phyloP scores from a whole-genome alignment of 202 grass and related monocot genomes.

The Musa balbisiana region DNA sequence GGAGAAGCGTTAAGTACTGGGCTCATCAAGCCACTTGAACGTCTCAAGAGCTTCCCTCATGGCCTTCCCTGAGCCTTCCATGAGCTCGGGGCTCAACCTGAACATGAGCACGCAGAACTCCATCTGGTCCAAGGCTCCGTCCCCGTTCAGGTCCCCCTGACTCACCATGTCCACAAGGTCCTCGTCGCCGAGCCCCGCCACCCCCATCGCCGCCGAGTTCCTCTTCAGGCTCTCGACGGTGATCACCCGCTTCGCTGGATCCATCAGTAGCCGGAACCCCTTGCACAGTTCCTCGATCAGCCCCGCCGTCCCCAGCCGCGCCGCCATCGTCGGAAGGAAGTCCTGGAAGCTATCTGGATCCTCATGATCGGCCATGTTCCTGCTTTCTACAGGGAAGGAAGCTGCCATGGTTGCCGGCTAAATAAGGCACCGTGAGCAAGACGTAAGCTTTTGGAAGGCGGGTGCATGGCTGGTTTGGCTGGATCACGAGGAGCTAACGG shows the following conservation, averaged over 20 bases:
- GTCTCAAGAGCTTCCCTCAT: no score
- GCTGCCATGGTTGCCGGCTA: no score
- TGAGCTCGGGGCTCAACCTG: slow-evolving; percentile 75
- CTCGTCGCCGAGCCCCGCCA: slow-evolving; percentile 38
- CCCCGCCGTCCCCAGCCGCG: slow-evolving; percentile 51
- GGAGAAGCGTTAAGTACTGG: no score
- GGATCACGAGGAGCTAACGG: no score
- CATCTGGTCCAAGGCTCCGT: slow-evolving; percentile 53
- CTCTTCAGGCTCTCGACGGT: slow-evolving; percentile 69
- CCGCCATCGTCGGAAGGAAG: slow-evolving; percentile 66
- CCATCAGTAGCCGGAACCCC: slow-evolving; percentile 82
- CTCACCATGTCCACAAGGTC: slow-evolving; percentile 58
- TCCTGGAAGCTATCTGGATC: slow-evolving; percentile 20
- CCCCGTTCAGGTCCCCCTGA: slow-evolving; percentile 64
- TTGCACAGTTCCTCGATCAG: slow-evolving; percentile 81
- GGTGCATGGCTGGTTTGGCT: no score
- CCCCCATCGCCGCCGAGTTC: slow-evolving; percentile 41
- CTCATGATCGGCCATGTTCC: no score
- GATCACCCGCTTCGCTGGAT: slow-evolving; percentile 41
- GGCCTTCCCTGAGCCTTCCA: slow-evolving; percentile 17
- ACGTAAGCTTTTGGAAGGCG: no score
- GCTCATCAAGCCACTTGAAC: no score
- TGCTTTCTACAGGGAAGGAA: no score
- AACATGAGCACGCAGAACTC: slow-evolving; percentile 92
- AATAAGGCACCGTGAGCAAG: no score